Percentiles rank a stretch among this genome's conserved stretches.
phyloP scores from a whole-genome alignment of 139 green algal genomes.

The Monoraphidium neglectum region DNA sequence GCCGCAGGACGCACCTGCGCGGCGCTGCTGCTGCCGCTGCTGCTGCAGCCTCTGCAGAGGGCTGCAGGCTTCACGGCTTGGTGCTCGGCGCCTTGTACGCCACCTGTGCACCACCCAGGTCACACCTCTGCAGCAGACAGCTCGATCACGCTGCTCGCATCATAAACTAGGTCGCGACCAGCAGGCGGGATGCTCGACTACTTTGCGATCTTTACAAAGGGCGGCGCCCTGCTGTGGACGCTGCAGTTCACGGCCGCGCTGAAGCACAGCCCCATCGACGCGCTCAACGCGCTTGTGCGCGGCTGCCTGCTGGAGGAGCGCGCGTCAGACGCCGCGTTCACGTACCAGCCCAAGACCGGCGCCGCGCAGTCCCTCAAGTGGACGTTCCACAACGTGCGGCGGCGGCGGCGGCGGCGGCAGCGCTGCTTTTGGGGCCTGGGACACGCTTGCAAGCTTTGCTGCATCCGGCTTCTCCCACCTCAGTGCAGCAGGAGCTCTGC shows the following conservation, averaged over 20 bases:
- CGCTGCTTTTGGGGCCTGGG: no score
- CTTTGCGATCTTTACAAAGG: slow-evolving; percentile 86
- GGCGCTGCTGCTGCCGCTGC: not conserved
- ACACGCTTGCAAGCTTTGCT: not conserved
- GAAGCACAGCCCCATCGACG: slow-evolving; percentile 69
- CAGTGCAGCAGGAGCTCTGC: no score
- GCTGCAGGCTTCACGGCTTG: no score
- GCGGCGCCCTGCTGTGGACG: slow-evolving; percentile 85
- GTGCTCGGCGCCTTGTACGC: no score
- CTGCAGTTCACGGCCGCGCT: slow-evolving; percentile 66
- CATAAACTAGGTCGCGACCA: no score
- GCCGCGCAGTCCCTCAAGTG: slow-evolving; percentile 92
- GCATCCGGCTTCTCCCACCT: no score
- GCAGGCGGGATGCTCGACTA: slow-evolving; percentile 79
- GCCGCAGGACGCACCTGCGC: not conserved
- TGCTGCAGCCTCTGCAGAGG: no score
- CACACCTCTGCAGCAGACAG: no score
- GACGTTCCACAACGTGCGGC: slow-evolving; percentile 90
- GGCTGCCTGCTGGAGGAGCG: slow-evolving; percentile 94
- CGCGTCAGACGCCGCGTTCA: slow-evolving; percentile 74
- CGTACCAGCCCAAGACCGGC: slow-evolving; percentile 70
- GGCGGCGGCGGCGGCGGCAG: not conserved
- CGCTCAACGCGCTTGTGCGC: slow-evolving; percentile 84
- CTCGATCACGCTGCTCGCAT: no score
- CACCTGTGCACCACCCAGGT: no score